These are phyloP conservation scores for Turnera subulata DNA, from an alignment of 345 rosid genomes.

Conservation along the genomic window DNA sequence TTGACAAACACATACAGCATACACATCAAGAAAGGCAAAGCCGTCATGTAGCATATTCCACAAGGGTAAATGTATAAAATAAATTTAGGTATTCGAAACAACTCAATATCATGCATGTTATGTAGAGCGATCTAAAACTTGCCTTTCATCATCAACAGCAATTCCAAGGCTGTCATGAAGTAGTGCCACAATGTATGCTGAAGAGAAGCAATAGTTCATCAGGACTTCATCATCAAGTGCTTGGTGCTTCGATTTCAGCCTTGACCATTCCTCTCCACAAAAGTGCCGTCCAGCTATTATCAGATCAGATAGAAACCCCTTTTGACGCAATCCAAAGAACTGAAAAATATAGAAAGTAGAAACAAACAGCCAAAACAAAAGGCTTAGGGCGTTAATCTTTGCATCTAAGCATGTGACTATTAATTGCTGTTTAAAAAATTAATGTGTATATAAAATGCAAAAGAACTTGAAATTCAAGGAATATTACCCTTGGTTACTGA, in stretches of 20 bases:
- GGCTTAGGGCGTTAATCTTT: background rate
- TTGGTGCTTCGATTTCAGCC: slow-evolving; percentile 49
- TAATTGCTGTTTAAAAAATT: slow-evolving; percentile 6
- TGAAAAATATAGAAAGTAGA: too few species aligned
- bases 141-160: slow-evolving; percentile 61
- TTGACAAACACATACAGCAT: too few species aligned
- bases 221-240: slow-evolving; percentile 57
- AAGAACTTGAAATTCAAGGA: background rate
- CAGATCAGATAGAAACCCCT: slow-evolving; percentile 58
- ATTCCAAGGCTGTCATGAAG: slow-evolving; percentile 87
- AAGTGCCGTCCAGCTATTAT: slow-evolving; percentile 56
- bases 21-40: too few species aligned
- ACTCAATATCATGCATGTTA: background rate
- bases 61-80: too few species aligned
- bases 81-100: background rate
- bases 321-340: slow-evolving; percentile 69
- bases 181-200: slow-evolving; percentile 81
- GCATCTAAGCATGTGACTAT: background rate
- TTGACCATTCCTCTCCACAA: slow-evolving; percentile 85
- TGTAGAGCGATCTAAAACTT: background rate
- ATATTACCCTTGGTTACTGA: background rate
- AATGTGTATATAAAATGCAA: background rate
- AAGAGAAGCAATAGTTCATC: slow-evolving; percentile 76
- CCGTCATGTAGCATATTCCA: too few species aligned
- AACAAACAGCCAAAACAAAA: too few species aligned